These are phyloP conservation scores for Backusella psychrophila DNA, from an alignment of 192 early-diverging fungal species.

Conservation along the genomic window DNA sequence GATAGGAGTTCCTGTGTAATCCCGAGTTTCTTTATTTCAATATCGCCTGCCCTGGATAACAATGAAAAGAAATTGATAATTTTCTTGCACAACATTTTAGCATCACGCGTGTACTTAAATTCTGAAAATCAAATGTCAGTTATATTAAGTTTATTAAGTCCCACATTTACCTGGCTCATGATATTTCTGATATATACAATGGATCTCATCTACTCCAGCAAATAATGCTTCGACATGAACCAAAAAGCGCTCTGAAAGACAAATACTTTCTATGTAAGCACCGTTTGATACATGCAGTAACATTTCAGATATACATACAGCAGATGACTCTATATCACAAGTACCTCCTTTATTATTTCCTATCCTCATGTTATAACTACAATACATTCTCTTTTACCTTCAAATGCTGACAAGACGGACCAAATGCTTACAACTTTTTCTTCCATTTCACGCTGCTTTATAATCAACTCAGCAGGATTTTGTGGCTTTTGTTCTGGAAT, in stretches of 20 bases:
- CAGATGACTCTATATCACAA: constrained; percentile 70
- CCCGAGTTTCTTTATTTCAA: constrained; percentile 48
- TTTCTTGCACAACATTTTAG: constrained; percentile 93
- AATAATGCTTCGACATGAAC: constrained; percentile 92
- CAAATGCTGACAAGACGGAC: constrained; percentile 89
- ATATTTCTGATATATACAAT: constrained; percentile 9
- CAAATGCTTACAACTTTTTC: constrained; percentile 89
- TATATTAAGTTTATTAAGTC: constrained; percentile 11
- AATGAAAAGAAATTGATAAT: constrained; percentile 94
- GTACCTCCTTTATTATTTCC: background rate
- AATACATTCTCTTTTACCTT: constrained; percentile 36
- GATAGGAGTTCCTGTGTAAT: constrained; percentile 87
- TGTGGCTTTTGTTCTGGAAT: constrained; percentile 13
- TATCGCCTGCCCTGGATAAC: constrained; percentile 73
- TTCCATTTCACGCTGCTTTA: constrained; percentile 68
- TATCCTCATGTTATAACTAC: background rate
- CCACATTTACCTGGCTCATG: constrained; percentile 14
- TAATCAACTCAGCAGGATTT: constrained; percentile 23
- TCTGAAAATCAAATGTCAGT: constrained; percentile 37
- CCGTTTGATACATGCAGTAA: constrained; percentile 86
- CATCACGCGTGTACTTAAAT: constrained; percentile 80
- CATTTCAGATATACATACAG: constrained; percentile 95
- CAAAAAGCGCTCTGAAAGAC: constrained; percentile 83
- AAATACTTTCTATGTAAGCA: constrained; percentile 76
- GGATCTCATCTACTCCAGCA: constrained; percentile 68